phyloP scores from a whole-genome alignment of 768 basidiomycete species.

The Pulveroboletus sp. region DNA sequence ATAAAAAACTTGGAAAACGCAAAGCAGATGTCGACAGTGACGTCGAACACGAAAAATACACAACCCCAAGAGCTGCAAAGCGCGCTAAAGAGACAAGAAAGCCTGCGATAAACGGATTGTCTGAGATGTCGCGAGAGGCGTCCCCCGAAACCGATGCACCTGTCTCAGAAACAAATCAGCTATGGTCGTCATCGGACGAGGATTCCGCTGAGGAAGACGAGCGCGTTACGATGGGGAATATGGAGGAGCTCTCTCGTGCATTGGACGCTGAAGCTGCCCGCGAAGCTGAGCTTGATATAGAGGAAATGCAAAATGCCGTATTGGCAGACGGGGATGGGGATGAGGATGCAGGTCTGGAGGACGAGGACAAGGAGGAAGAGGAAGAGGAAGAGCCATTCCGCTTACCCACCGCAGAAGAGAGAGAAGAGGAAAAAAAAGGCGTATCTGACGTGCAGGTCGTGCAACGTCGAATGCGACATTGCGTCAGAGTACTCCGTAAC shows the following conservation, averaged over 20 bases:
- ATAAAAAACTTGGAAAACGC: slow-evolving; percentile 70
- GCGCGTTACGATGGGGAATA: slow-evolving; percentile 72
- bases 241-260: slow-evolving; percentile 78
- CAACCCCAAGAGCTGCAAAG: slow-evolving; percentile 31
- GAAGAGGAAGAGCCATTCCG: slow-evolving; percentile 44
- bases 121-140: slow-evolving; percentile 41
- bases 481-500: slow-evolving; percentile 66
- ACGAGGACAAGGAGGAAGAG: slow-evolving; percentile 36
- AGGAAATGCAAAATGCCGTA: slow-evolving; percentile 61
- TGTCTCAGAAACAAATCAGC: slow-evolving; percentile 14
- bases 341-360: slow-evolving; percentile 41
- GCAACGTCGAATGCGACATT: slow-evolving; percentile 77
- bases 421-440: slow-evolving; percentile 65
- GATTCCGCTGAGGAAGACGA: slow-evolving; percentile 50
- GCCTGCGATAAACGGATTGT: slow-evolving; percentile 21
- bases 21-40: slow-evolving; percentile 51
- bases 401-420: slow-evolving; percentile 69
- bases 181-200: slow-evolving; percentile 40
- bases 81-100: slow-evolving; percentile 34
- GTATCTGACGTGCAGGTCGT: slow-evolving; percentile 75
- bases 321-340: slow-evolving; percentile 48
- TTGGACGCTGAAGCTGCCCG: slow-evolving; percentile 64
- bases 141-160: slow-evolving; percentile 37
- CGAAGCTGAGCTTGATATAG: slow-evolving; percentile 67
- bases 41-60: slow-evolving; percentile 26